Evolutionary conservation across 192 early-diverging fungal species (phyloP).

Genomic region (Entophlyctis luteolus): DNA sequence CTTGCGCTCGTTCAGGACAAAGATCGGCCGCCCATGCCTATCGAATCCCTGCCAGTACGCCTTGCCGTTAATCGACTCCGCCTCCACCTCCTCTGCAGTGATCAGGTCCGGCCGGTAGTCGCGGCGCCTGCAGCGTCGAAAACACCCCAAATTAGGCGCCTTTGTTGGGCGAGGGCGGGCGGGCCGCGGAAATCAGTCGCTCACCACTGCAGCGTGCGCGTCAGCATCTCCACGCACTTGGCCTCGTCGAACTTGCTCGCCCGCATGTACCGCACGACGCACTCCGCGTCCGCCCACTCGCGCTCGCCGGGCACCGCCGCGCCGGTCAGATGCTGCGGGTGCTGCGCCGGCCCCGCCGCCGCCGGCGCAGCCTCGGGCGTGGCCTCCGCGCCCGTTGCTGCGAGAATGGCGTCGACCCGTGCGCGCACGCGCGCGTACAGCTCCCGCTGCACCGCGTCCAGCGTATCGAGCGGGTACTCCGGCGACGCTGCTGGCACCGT

Average conservation of each 20-base stretch:
- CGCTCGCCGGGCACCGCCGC: slow-evolving; percentile 21
- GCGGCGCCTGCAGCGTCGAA: slow-evolving; percentile 20
- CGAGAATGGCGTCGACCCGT: neutral
- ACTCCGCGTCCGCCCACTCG: slow-evolving; percentile 42
- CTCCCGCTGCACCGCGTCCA: neutral
- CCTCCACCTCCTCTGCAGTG: slow-evolving; percentile 65
- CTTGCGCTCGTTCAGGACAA: slow-evolving; percentile 40
- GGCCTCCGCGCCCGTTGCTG: neutral
- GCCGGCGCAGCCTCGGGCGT: neutral
- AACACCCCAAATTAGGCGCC: slow-evolving; percentile 19
- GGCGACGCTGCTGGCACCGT: neutral
- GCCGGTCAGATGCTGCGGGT: neutral
- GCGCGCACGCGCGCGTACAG: neutral
- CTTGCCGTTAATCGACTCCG: slow-evolving; percentile 77
- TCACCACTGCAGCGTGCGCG: slow-evolving; percentile 23
- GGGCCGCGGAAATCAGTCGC: slow-evolving; percentile 67
- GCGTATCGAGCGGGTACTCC: neutral
- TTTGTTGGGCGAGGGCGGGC: no score
- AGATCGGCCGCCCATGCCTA: slow-evolving; percentile 66
- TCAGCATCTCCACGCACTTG: neutral
- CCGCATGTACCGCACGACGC: slow-evolving; percentile 42
- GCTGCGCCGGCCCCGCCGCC: neutral
- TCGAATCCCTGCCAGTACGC: slow-evolving; percentile 79
- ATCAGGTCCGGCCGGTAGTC: slow-evolving; percentile 66
- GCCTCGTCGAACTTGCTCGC: slow-evolving; percentile 60